Base-by-base conservation (phyloP, 1,284 basidiomycete species). In the Stygiomarasmius scandens region DNA sequence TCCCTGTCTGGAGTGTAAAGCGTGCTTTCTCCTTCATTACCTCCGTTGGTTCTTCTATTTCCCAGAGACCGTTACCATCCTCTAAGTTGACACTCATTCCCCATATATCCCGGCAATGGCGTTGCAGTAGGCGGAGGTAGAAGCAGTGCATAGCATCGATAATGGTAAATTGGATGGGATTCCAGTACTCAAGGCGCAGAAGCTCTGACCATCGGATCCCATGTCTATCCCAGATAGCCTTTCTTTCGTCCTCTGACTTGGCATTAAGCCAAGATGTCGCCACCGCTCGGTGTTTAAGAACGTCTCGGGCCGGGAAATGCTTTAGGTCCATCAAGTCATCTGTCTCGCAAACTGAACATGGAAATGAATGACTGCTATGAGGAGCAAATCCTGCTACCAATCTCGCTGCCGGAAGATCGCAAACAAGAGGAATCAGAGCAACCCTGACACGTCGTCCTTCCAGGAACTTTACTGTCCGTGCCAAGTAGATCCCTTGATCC, bases 101-200 rank as follows among this genome's bases (percentile, higher is more conserved):
- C 60, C 59, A 63, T 8, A 64, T 55, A 9, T 57, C 20, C 6
- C 60, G 55, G 25, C 57, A 61, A 43, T 66, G 64, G 11, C 56
- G 52, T n/a, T 58, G 61, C 6, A 62, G 45, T 3, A 62, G 38
- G 0, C 58, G 23, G 8, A 64, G 51, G 25, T 58, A 59, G 19
- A 64, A 58, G n/a, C 61, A 60, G 55, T 79, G 77, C 76, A 78
- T 78, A 0, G 72, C 58, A 50, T 79, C 76, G 12, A 78, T 61
- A 8, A 73, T 61, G 0, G 66, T 61, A 55, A 66, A 69, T 2
- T 50, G 52, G 2, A 68, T 63, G 0, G 74, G 71, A 50, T 77
- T 69, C 70, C 72, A 77, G 54, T 77, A 77, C 0, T 70, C 71
- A 0, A 79, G 62, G 1, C 67, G 55, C 10, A 76, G 66, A 2